Base-by-base conservation (phyloP, 2,329 filamentous ascomycete species). In the Fusarium mexicanum region DNA sequence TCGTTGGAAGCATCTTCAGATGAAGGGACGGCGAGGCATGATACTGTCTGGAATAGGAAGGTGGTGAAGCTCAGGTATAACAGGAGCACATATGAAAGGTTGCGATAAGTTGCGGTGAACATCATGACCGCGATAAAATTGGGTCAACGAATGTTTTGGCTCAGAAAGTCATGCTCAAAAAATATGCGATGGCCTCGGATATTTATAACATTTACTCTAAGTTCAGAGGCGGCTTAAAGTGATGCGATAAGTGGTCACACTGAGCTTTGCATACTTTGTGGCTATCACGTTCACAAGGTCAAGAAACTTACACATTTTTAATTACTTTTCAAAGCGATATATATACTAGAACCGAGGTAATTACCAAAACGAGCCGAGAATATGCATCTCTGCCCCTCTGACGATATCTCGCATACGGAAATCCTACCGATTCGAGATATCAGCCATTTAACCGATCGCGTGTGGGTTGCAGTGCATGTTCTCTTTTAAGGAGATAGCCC, bases 91-190 rank as follows among this genome's bases (percentile, higher is more conserved):
- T 18, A 17, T 5, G 54, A 37, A 5, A 59, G n/a, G 18, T 17
- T 50, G 16, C 12, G 26, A 22, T 5, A 16, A 53, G n/a, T 43
- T 41, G 33, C 33, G 35, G 46, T 40, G 16, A 13, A 18, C 40
- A 54, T 47, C n/a, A 22, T 60, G 24, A 18, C 51, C 29, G 8
- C 50, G 31, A 38, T 26, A 24, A 47, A 16, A n/a, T 2, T 59
- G 33, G 16, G 14, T 46, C 33, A 33, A 38, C 14, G 20, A 5
- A 24, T 26, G 14, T 22, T 33, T 40, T 47, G 3, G 3, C 18
- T 31, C 3, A n/a, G 1, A 1, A 18, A 31, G 6, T 8, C 13
- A 18, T 18, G 22, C 4, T 0, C 2, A 9, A 7, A 0, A 7
- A 18, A 14, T 12, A 11, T 6, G 20, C 10, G 24, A 60, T 9